phyloP scores from a whole-genome alignment of 768 basidiomycete species.

The Kwoniella europaea region DNA sequence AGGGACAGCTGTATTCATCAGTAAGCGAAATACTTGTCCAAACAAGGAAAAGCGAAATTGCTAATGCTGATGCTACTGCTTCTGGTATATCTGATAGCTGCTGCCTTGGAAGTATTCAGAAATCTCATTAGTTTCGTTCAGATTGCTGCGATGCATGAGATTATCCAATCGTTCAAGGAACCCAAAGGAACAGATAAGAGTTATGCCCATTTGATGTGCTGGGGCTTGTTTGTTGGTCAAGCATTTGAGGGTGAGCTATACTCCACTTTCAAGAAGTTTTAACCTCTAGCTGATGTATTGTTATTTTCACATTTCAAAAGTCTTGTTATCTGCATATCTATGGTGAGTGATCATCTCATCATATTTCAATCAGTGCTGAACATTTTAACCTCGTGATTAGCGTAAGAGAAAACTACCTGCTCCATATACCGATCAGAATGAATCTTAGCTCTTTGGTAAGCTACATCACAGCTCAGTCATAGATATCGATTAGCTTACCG shows the following conservation, averaged over 20 bases:
- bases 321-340: slow-evolving; percentile 20
- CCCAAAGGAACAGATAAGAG: slow-evolving; percentile 32
- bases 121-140: slow-evolving; percentile 36
- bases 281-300: not conserved
- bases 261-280: not conserved
- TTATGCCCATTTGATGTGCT: slow-evolving; percentile 51
- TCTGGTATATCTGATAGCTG: slow-evolving; percentile 19
- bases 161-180: slow-evolving; percentile 43
- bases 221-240: slow-evolving; percentile 44
- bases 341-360: slow-evolving; percentile 5
- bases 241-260: slow-evolving; percentile 34
- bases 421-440: slow-evolving; percentile 45
- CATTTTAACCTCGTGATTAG: slow-evolving; percentile 13
- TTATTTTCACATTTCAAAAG: slow-evolving; percentile 9
- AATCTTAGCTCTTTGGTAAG: slow-evolving; percentile 47
- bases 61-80: not conserved
- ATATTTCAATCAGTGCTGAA: not conserved
- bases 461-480: not conserved
- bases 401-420: slow-evolving; percentile 44
- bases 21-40: slow-evolving; percentile 22
- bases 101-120: slow-evolving; percentile 29
- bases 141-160: slow-evolving; percentile 41
- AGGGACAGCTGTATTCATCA: slow-evolving; percentile 23
- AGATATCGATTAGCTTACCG: not conserved
- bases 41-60: not conserved